Percentiles rank a stretch among this genome's conserved stretches.
Evolutionary conservation across 768 basidiomycete genomes (phyloP).

Genomic region (Tylopilus subfusipes): DNA sequence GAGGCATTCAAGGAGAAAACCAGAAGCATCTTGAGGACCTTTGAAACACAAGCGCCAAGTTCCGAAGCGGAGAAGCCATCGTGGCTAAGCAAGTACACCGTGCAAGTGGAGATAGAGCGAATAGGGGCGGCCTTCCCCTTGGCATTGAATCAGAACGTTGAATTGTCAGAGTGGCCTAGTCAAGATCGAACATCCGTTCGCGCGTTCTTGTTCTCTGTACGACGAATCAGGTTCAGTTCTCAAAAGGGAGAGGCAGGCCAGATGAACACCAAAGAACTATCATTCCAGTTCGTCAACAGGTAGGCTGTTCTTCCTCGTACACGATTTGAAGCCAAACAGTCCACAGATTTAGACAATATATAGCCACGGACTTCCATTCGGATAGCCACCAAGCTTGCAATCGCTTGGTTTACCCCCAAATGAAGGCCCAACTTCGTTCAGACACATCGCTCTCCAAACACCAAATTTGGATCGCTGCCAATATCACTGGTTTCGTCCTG

Average conservation of each 20-base stretch:
- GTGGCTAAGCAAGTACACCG: slow-evolving; percentile 55
- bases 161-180: slow-evolving; percentile 39
- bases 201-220: slow-evolving; percentile 85
- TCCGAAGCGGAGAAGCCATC: slow-evolving; percentile 29
- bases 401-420: slow-evolving; percentile 72
- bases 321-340: slow-evolving; percentile 3
- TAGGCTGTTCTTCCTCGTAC: slow-evolving; percentile 33
- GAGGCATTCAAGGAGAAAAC: slow-evolving; percentile 83
- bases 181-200: slow-evolving; percentile 49
- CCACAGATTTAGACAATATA: slow-evolving; percentile 73
- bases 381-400: slow-evolving; percentile 68
- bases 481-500: slow-evolving; percentile 80
- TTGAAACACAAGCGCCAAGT: slow-evolving; percentile 56
- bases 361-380: slow-evolving; percentile 65
- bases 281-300: slow-evolving; percentile 83
- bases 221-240: slow-evolving; percentile 67
- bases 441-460: slow-evolving; percentile 46
- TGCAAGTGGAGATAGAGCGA: slow-evolving; percentile 55
- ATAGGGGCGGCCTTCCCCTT: slow-evolving; percentile 93
- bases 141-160: slow-evolving; percentile 55
- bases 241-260: slow-evolving; percentile 77
- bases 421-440: slow-evolving; percentile 70
- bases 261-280: slow-evolving; percentile 66
- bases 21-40: slow-evolving; percentile 64
- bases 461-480: slow-evolving; percentile 59